phyloP scores from a whole-genome alignment of 2,329 filamentous ascomycete genomes.

The Fusarium dlaminii region DNA sequence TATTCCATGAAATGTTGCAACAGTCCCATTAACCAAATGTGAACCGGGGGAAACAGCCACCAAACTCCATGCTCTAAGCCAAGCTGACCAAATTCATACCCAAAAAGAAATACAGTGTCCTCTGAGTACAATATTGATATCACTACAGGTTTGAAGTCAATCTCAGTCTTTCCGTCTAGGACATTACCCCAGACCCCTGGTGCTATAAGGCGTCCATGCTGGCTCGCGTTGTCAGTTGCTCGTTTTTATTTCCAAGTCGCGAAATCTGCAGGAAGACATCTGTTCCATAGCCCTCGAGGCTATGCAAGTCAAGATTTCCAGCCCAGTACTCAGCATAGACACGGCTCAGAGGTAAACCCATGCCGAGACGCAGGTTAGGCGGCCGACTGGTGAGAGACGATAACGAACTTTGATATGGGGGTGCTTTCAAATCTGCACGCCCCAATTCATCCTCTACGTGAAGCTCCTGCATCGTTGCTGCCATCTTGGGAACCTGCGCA shows the following conservation, averaged over 20 bases:
- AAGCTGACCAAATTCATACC: constrained; percentile 4
- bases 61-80: constrained; percentile 41
- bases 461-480: constrained; percentile 91
- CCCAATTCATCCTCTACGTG: constrained; percentile 58
- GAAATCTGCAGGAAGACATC: constrained; percentile 97
- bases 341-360: constrained; percentile 91
- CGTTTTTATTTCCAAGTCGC: constrained; percentile 97
- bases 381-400: constrained; percentile 83
- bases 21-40: constrained; percentile 1
- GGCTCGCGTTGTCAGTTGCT: constrained; percentile 83
- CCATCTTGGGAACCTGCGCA: constrained; percentile 86
- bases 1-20: background rate
- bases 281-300: constrained; percentile 92
- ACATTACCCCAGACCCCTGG: background rate
- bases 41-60: background rate
- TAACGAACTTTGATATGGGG: constrained; percentile 69
- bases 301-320: constrained; percentile 89
- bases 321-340: constrained; percentile 99
- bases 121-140: background rate
- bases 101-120: constrained; percentile 6
- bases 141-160: background rate
- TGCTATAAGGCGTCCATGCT: constrained; percentile 77
- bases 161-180: constrained; percentile 13
- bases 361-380: constrained; percentile 87
- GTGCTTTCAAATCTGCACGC: constrained; percentile 54